These are phyloP conservation scores for Cryptomeria japonica DNA, from an alignment of 75 land plant genomes.

Conservation along the genomic window DNA sequence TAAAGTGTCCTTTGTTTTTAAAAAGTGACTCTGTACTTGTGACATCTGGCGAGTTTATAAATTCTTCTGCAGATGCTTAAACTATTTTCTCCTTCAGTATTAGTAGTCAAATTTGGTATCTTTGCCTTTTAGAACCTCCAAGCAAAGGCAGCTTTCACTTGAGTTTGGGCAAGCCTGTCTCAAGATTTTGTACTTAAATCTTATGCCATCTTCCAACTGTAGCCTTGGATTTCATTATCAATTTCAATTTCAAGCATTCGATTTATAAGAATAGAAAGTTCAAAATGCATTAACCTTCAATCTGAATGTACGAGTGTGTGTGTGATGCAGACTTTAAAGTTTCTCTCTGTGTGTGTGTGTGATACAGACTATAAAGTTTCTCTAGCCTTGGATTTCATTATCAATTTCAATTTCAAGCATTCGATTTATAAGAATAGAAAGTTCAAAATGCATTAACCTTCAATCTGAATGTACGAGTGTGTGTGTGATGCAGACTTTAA, in stretches of 20 bases:
- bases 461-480: background rate
- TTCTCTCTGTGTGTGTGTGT: background rate
- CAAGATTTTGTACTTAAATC: background rate
- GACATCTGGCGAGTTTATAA: background rate
- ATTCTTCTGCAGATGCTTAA: background rate
- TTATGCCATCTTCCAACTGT: background rate
- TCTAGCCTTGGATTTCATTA: background rate
- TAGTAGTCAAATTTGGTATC: background rate
- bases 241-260: background rate
- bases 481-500: background rate
- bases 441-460: background rate
- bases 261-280: background rate
- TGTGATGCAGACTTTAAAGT: background rate
- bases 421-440: background rate
- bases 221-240: background rate
- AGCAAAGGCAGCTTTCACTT: background rate
- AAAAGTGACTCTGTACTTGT: background rate
- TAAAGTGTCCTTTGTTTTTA: background rate
- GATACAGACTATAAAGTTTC: background rate
- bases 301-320: background rate
- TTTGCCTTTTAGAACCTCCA: background rate
- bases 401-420: background rate
- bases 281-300: background rate
- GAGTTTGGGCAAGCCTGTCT: background rate
- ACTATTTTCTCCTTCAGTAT: background rate